These are phyloP conservation scores for Venturia carpophila DNA, from an alignment of 2,329 filamentous ascomycete species.

Conservation along the genomic window DNA sequence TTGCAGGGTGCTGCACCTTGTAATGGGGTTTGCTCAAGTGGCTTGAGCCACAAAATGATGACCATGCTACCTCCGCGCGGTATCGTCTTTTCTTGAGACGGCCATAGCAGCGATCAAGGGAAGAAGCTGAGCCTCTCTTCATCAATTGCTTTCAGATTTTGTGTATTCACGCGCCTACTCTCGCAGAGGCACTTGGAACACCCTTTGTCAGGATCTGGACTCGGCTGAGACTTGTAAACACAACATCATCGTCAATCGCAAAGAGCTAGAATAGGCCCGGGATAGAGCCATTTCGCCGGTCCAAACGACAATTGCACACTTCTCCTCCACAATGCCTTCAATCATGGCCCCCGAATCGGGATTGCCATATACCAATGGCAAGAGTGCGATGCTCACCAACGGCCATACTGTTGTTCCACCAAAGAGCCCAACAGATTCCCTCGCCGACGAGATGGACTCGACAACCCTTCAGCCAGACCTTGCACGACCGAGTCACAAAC, in stretches of 20 bases:
- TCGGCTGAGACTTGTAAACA: background rate
- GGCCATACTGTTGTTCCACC: constrained; percentile 7
- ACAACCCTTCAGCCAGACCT: background rate
- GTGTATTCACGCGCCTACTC: background rate
- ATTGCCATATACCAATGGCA: constrained; percentile 12
- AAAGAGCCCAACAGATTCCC: constrained; percentile 11
- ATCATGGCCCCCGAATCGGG: background rate
- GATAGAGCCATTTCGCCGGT: background rate
- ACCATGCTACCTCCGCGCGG: background rate
- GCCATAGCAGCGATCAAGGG: background rate
- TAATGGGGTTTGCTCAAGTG: background rate
- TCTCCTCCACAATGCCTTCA: background rate
- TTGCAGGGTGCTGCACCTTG: background rate
- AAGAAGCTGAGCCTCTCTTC: background rate
- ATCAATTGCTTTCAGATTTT: background rate
- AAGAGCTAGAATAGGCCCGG: background rate
- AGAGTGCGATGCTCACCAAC: constrained; percentile 1
- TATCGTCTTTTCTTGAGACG: background rate
- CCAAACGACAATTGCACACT: background rate
- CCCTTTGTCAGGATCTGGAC: too few relatives aligned
- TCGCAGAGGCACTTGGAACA: background rate
- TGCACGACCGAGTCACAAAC: constrained; percentile 7
- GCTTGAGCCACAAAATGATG: background rate
- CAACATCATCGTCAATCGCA: constrained; percentile 5
- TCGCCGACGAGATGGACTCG: constrained; percentile 9